These are phyloP conservation scores for Fusarium sp. DNA, from an alignment of 2,329 filamentous ascomycete genomes.

Conservation along the genomic window DNA sequence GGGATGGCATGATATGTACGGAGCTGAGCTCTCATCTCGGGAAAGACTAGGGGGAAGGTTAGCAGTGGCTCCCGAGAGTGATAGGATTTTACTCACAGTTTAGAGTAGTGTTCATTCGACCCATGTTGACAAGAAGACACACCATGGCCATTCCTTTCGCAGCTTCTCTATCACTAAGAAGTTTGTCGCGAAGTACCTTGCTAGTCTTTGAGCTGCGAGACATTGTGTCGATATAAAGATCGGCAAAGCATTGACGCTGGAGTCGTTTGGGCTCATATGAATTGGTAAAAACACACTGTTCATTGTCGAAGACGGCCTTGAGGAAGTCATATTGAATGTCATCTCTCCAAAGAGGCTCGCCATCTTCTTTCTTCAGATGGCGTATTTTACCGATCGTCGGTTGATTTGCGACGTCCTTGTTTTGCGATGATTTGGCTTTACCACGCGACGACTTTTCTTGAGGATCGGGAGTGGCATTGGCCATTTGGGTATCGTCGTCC, in stretches of 20 bases:
- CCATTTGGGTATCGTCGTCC: slow-evolving; percentile 61
- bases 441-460: slow-evolving; percentile 55
- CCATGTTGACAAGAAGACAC: slow-evolving; percentile 95
- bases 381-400: slow-evolving; percentile 76
- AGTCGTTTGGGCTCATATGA: slow-evolving; percentile 76
- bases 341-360: slow-evolving; percentile 85
- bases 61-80: background rate
- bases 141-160: slow-evolving; percentile 99
- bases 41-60: slow-evolving; percentile 80
- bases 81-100: slow-evolving; percentile 76
- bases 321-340: slow-evolving; percentile 93
- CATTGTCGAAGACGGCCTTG: slow-evolving; percentile 81
- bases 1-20: slow-evolving; percentile 98
- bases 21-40: slow-evolving; percentile 97
- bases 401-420: slow-evolving; percentile 53
- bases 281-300: slow-evolving; percentile 85
- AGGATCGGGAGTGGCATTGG: slow-evolving; percentile 59
- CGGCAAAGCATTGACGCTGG: slow-evolving; percentile 84
- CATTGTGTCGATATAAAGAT: slow-evolving; percentile 99
- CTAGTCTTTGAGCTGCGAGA: slow-evolving; percentile 98
- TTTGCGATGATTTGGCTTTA: slow-evolving; percentile 52
- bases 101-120: slow-evolving; percentile 97
- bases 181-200: slow-evolving; percentile 97
- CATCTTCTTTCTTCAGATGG: slow-evolving; percentile 89
- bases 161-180: slow-evolving; percentile 89